Conservation (phyloP, 148 eudicot genomes). For the Rhododendron mucronatum region DNA sequence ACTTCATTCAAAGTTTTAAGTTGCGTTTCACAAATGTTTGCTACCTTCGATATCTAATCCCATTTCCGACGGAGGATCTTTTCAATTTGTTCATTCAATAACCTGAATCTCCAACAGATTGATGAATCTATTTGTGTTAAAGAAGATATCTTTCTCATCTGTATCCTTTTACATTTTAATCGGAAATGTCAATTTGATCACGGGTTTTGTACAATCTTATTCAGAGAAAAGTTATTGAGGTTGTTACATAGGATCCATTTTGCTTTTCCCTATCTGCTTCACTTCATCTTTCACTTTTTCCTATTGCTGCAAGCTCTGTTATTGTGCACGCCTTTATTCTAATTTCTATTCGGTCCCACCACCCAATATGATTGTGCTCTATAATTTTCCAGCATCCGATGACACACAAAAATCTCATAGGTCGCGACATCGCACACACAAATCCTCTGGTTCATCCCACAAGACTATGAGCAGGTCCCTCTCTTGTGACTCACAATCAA, state of each 20-base stretch:
- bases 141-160: background rate
- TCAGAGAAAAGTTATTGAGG: slow-evolving; percentile 13
- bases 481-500: slow-evolving; percentile 56
- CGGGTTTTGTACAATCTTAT: background rate
- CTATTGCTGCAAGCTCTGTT: slow-evolving; percentile 16
- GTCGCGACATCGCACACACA: slow-evolving; percentile 53
- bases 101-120: background rate
- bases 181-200: background rate
- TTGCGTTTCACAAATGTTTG: background rate
- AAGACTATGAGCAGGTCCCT: slow-evolving; percentile 45
- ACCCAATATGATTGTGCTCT: slow-evolving; percentile 21
- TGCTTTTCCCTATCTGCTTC: slow-evolving; percentile 4
- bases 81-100: background rate
- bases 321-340: slow-evolving; percentile 17
- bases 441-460: slow-evolving; percentile 41
- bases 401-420: slow-evolving; percentile 62
- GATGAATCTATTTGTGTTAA: background rate
- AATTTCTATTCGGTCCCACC: slow-evolving; percentile 32
- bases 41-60: background rate
- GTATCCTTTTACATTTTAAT: background rate
- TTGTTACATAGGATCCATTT: slow-evolving; percentile 37
- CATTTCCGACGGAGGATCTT: background rate
- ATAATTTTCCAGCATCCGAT: slow-evolving; percentile 47
- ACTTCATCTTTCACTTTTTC: slow-evolving; percentile 17
- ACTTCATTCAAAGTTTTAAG: background rate